Evolutionary conservation across 768 basidiomycete species (phyloP).

Genomic region (Macrolepiota albuminosa): DNA sequence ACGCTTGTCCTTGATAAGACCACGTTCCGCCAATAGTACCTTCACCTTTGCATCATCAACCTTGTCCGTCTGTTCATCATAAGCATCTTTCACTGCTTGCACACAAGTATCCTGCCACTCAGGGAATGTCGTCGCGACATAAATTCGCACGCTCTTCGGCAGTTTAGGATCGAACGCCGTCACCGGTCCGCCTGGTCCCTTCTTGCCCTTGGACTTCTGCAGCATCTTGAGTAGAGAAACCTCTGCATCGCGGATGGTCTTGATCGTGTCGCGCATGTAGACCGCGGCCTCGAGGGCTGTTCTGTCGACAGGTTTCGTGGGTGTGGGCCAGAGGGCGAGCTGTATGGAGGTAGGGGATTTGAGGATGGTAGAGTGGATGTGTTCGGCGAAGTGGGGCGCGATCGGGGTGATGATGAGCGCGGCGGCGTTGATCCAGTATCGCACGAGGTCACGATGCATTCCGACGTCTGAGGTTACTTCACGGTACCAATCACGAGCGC

Average conservation of each 20-base stretch:
- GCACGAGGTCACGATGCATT: constrained; percentile 88
- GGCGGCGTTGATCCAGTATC: constrained; percentile 80
- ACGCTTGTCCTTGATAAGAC: constrained; percentile 92
- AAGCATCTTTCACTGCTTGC: constrained; percentile 66
- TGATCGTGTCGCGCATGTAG: constrained; percentile 91
- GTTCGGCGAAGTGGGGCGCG: constrained; percentile 92
- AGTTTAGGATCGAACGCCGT: constrained; percentile 78
- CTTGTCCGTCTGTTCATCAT: constrained; percentile 46
- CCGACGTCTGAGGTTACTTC: constrained; percentile 84
- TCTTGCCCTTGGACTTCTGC: constrained; percentile 70
- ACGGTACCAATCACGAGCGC: constrained; percentile 91
- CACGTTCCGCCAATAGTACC: constrained; percentile 58
- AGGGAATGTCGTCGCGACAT: constrained; percentile 87
- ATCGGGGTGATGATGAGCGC: constrained; percentile 80
- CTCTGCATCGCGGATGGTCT: constrained; percentile 89
- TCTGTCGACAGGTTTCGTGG: constrained; percentile 53
- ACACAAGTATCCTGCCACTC: constrained; percentile 91
- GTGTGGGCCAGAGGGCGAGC: constrained; percentile 77
- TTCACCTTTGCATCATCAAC: constrained; percentile 84
- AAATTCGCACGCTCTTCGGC: constrained; percentile 83
- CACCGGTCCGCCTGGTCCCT: constrained; percentile 32
- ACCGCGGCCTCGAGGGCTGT: constrained; percentile 64
- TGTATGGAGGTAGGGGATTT: constrained; percentile 76
- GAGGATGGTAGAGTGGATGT: constrained; percentile 78
- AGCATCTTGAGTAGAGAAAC: constrained; percentile 71